Evolutionary conservation across 306 rosid species (phyloP), one percentile per base, ranked within the genome.

Genomic region (Nissolia schottii): DNA sequence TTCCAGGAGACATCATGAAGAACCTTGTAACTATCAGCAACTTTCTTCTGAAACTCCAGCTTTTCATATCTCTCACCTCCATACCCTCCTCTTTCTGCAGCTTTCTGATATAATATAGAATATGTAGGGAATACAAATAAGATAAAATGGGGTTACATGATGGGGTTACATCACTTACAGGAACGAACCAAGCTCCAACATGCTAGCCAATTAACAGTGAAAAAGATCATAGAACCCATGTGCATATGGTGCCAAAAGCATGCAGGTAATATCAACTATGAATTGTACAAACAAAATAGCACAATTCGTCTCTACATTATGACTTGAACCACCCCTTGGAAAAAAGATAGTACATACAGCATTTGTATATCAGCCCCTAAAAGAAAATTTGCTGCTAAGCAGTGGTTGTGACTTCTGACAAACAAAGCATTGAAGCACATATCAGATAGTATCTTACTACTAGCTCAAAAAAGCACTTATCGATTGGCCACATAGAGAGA

Each of bases 1-100:
- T 91, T 84, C 99, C 99, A 91, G 55, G 87, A 83, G 72, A 79
- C 66, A 84, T 83, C 87, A 7, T 18, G 77, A 62, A 94, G 96
- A 76, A 64, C 76, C 71, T 77, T 85, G 77, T 89, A 94, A 82
- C 70, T 60, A 49, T 79, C 81, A 28, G 80, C 82, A 82, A 94
- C 97, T 82, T 94, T 79, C 51, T 74, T 74, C 72, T 79, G 83
- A 67, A 79, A 79, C 4, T 79, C 83, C 35, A 91, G 87, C 79
- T 91, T 87, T 84, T 94, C 99, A 77, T 94, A 94, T 81, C 96
- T 85, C 87, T 94, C 99, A 79, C 73, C 85, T 69, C 99, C 99
- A 68, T 94, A 91, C 15, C 93, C 97, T 71, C 93, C 96, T 85
- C 99, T 87, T 70, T 91, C 91, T 1, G 95, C 79, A 55, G 99